Evolutionary conservation across 2,329 filamentous ascomycete species (phyloP).

Genomic region (Colletotrichum ledebouriae): DNA sequence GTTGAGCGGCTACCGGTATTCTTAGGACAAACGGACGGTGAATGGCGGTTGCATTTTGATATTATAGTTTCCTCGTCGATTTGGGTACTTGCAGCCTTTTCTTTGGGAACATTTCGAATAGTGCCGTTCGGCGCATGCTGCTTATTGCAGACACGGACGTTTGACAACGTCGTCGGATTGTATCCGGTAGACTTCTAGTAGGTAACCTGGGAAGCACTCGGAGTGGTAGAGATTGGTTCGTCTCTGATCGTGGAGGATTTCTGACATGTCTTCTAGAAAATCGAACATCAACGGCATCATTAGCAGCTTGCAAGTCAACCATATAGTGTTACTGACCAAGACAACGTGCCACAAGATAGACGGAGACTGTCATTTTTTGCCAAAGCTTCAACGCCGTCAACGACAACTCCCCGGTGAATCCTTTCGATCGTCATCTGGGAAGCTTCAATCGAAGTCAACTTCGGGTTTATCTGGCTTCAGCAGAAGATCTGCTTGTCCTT

Average conservation of each 20-base stretch:
- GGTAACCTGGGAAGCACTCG: neutral
- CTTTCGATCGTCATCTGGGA: too few relatives aligned
- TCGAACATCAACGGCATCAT: too few relatives aligned
- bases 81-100: conserved; percentile 40
- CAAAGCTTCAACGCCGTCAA: too few relatives aligned
- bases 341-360: neutral
- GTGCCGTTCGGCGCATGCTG: conserved; percentile 18
- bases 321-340: neutral
- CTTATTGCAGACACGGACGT: neutral
- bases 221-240: too few relatives aligned
- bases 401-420: too few relatives aligned
- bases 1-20: conserved; percentile 36
- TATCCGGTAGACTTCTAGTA: neutral
- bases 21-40: conserved; percentile 40
- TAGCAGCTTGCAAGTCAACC: neutral
- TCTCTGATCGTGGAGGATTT: neutral
- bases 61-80: conserved; percentile 32
- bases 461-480: too few relatives aligned
- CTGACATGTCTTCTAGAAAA: conserved; percentile 1
- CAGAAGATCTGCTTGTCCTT: neutral
- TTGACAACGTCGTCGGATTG: neutral
- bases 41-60: conserved; percentile 37
- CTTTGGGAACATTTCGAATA: conserved; percentile 18
- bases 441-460: too few relatives aligned
- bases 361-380: neutral